A percentile compares a stretch with the other conserved stretches of the same genome.
Conservation (phyloP, 2,329 filamentous ascomycete species). For the Arthroderma sp. region DNA sequence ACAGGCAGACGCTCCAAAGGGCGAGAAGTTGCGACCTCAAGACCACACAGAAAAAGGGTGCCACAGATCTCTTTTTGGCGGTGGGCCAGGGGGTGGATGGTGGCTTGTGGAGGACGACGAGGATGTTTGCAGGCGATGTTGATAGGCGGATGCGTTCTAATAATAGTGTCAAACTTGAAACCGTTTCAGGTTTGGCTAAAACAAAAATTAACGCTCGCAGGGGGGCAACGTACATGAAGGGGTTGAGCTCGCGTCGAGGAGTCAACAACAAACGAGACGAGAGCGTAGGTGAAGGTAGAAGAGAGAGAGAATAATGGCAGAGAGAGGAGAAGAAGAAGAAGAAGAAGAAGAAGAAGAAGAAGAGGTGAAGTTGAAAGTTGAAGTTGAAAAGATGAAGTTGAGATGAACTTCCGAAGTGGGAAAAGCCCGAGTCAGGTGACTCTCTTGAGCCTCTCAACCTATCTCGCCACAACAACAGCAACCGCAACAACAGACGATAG, state of each 20-base stretch:
- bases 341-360: background rate
- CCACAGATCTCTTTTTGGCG: slow-evolving; percentile 2
- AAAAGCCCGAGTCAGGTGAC: too few relatives aligned
- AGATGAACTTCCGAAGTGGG: too few relatives aligned
- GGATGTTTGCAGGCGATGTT: background rate
- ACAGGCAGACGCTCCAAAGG: slow-evolving; percentile 1
- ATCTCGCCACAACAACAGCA: too few relatives aligned
- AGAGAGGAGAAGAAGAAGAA: background rate
- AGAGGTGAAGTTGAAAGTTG: background rate
- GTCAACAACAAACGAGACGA: background rate
- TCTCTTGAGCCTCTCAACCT: too few relatives aligned
- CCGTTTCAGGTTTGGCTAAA: background rate
- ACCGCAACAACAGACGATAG: too few relatives aligned
- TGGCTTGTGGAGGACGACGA: slow-evolving; percentile 1
- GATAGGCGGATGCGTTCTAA: slow-evolving; percentile 1
- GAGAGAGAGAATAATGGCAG: background rate
- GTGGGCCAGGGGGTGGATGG: background rate
- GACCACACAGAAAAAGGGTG: background rate
- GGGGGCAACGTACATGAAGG: too few relatives aligned
- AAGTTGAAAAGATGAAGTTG: background rate
- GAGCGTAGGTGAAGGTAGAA: background rate
- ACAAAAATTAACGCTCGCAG: too few relatives aligned
- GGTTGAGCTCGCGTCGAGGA: background rate
- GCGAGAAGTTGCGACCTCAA: too few relatives aligned
- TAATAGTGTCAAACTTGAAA: slow-evolving; percentile 4